These are phyloP conservation scores for Ophiognomonia clavigignenti-juglandacearum DNA, from an alignment of 2,329 filamentous ascomycete genomes.

Conservation along the genomic window DNA sequence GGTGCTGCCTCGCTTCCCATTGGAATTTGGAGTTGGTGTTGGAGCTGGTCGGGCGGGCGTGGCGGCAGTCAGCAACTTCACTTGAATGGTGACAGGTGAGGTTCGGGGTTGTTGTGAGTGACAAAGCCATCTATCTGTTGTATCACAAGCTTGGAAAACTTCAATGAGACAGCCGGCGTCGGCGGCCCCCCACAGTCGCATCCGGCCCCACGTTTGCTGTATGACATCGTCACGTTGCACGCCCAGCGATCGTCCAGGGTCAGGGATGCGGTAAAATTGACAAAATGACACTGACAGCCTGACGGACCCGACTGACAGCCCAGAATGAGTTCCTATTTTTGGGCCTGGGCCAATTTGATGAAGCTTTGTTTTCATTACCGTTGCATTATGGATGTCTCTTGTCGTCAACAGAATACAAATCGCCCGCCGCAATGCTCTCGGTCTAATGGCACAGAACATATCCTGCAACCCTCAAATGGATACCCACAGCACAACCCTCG, in stretches of 20 bases:
- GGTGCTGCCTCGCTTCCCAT: background rate
- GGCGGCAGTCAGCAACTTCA: background rate
- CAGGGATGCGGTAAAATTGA: no score
- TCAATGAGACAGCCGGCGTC: slow-evolving; percentile 9
- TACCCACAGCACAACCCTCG: background rate
- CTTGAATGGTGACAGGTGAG: no score
- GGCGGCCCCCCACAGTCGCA: slow-evolving; percentile 9
- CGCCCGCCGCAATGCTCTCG: slow-evolving; percentile 6
- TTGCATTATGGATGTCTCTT: slow-evolving; percentile 5
- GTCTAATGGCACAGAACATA: slow-evolving; percentile 9
- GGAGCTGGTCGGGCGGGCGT: background rate
- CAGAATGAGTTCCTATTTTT: no score
- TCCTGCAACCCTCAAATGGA: slow-evolving; percentile 11
- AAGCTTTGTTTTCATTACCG: slow-evolving; percentile 12
- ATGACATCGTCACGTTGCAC: background rate
- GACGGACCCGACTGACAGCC: no score
- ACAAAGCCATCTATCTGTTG: background rate
- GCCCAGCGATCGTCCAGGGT: no score
- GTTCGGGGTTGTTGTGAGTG: no score
- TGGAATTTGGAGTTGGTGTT: background rate
- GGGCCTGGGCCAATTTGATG: no score
- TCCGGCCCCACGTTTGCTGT: slow-evolving; percentile 11
- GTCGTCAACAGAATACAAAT: background rate
- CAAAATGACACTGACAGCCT: no score
- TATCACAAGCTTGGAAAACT: slow-evolving; percentile 10